Base-by-base conservation (phyloP, 139 green algal species). In the Pleodorina starrii region DNA sequence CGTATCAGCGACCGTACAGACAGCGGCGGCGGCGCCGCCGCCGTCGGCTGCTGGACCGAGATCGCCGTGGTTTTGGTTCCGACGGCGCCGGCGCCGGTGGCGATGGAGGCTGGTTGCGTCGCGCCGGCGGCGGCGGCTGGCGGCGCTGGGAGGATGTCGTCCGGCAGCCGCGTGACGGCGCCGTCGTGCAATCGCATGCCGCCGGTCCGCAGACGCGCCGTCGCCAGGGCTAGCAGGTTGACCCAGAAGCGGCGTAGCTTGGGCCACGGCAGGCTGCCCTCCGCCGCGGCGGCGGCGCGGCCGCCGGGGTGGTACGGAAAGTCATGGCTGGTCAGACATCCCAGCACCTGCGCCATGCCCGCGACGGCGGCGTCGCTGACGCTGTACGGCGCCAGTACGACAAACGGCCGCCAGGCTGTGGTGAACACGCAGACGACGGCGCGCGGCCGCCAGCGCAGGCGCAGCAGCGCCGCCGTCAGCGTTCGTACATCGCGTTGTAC, bases 281-380 rank as follows among this genome's bases (percentile, higher is more conserved):
- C 50, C 50, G 7, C 50, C 35, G 16, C 77, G 0, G 16, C 75
- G 9, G 42, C 73, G 1, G 42, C 46, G 3, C 75, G 29, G 14
- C 77, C 38, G 9, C 50, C 32, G 0, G 50, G 16, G 0, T 57
- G 25, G 10, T 40, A 25, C 54, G n/a, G n/a, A 0, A 19, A 25
- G 25, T 74, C 54, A 36, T 85, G 78, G 78, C 78, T 85, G 54
- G 40, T 74, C 36, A 85, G 54, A 4, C 36, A 25, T 10, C 78
- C 78, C 54, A 85, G 54, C 63, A 63, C 60, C 81, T 87, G 81
- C 12, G 81, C 81, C 60, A 87, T 77, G 29, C 60, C 81, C 63
- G 81, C 81, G 27, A 87, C 38, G 0, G 81, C 60, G 2, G 81
- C 60, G 59, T 87, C 81, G 44, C 60, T 78, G 1, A 87, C 29